A percentile compares a stretch with the other conserved stretches of the same genome.
These are phyloP conservation scores for Trypanosomatidae sp. DNA, from an alignment of 208 protist species.

Conservation along the genomic window DNA sequence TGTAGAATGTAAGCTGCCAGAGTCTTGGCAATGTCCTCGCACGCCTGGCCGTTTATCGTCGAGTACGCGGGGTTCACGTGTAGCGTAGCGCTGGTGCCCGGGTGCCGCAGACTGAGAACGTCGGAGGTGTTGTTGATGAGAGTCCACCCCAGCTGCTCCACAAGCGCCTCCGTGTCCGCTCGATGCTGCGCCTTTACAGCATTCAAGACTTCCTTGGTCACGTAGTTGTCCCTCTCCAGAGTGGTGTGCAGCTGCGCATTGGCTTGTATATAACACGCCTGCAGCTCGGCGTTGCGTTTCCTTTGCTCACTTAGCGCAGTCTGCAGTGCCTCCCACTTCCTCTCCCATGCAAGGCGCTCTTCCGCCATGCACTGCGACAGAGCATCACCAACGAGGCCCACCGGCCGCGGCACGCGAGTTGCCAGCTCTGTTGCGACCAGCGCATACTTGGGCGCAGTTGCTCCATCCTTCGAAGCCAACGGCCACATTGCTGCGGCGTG, in stretches of 20 bases:
- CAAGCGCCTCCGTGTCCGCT: constrained; percentile 9
- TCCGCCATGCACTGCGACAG: constrained; percentile 8
- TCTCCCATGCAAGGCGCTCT: constrained; percentile 12
- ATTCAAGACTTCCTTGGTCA: constrained; percentile 11
- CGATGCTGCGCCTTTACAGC: constrained; percentile 21
- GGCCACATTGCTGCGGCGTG: not conserved
- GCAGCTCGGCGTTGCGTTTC: constrained; percentile 8
- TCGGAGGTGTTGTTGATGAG: constrained; percentile 24
- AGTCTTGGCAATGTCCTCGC: constrained; percentile 18
- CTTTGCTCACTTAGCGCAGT: constrained; percentile 1
- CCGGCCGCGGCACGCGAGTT: not conserved
- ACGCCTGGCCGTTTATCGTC: constrained; percentile 24
- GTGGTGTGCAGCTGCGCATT: constrained; percentile 18
- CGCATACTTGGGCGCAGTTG: not conserved
- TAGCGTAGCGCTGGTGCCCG: constrained; percentile 15
- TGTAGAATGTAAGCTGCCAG: constrained; percentile 25
- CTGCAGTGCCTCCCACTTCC: constrained; percentile 4
- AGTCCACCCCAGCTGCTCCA: constrained; percentile 21
- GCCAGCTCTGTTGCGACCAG: not conserved
- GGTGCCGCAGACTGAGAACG: constrained; percentile 28
- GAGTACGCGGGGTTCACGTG: constrained; percentile 25
- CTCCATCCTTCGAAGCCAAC: not conserved
- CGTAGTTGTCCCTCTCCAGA: constrained; percentile 20
- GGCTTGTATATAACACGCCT: constrained; percentile 18
- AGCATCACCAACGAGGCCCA: constrained; percentile 9